Conservation (phyloP, 2,329 filamentous ascomycete genomes). For the Aspergillus caelatus region DNA sequence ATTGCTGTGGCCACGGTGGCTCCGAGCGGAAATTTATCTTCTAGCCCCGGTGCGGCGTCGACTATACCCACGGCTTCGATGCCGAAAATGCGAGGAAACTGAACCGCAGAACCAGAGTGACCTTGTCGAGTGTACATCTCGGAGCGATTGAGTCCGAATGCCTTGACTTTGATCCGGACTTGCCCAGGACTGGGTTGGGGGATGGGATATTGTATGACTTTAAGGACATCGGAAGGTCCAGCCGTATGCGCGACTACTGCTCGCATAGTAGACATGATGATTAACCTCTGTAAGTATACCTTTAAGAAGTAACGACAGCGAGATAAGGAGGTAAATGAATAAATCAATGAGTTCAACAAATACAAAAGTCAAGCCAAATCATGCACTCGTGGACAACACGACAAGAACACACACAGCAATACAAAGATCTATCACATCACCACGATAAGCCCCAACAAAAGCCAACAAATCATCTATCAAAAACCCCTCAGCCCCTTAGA, state of each 20-base stretch:
- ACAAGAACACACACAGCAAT: background rate
- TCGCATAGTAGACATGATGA: slow-evolving; percentile 43
- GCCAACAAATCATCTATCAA: background rate
- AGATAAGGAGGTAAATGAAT: background rate
- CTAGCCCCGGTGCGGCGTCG: slow-evolving; percentile 35
- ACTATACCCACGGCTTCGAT: slow-evolving; percentile 52
- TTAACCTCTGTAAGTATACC: background rate
- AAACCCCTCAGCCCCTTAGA: background rate
- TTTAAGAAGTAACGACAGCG: background rate
- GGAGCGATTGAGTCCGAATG: slow-evolving; percentile 52
- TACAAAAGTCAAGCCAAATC: background rate
- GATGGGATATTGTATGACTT: slow-evolving; percentile 41
- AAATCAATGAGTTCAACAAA: background rate
- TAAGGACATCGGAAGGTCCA: slow-evolving; percentile 45
- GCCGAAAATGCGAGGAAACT: slow-evolving; percentile 50
- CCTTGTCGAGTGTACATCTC: slow-evolving; percentile 53
- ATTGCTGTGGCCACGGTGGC: slow-evolving; percentile 51
- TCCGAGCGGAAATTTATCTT: slow-evolving; percentile 41
- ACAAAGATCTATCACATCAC: background rate
- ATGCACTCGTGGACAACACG: background rate
- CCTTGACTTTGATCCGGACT: slow-evolving; percentile 48
- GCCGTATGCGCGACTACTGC: slow-evolving; percentile 46
- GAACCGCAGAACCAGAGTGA: slow-evolving; percentile 39
- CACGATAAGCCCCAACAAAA: background rate
- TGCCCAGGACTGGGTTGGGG: slow-evolving; percentile 42